These are phyloP conservation scores for Plasmodium sp. DNA, from an alignment of 169 alveolate genomes.

Conservation along the genomic window DNA sequence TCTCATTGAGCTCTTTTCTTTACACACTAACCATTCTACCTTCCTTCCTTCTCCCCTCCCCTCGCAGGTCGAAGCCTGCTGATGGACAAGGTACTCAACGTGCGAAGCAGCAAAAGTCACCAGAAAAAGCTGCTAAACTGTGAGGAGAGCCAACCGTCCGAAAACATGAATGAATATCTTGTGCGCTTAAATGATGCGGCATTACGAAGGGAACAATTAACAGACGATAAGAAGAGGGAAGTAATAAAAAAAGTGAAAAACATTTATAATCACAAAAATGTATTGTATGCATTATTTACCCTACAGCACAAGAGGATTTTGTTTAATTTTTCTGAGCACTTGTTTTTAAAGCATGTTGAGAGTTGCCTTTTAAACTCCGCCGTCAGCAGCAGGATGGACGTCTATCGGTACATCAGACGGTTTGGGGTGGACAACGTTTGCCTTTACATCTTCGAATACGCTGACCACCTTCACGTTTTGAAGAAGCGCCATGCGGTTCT, in stretches of 20 bases:
- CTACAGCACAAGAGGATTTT: slow-evolving; percentile 29
- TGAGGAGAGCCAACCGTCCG: background rate
- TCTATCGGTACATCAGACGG: slow-evolving; percentile 23
- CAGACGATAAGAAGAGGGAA: background rate
- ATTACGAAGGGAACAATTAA: background rate
- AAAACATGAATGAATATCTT: slow-evolving; percentile 10
- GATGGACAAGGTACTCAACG: slow-evolving; percentile 24
- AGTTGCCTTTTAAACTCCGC: slow-evolving; percentile 18
- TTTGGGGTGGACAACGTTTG: slow-evolving; percentile 31
- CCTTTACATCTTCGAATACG: slow-evolving; percentile 21
- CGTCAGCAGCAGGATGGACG: slow-evolving; percentile 9
- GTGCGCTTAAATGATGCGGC: background rate
- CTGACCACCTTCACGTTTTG: slow-evolving; percentile 9
- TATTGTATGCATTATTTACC: slow-evolving; percentile 40
- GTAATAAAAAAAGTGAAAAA: background rate
- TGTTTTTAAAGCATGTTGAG: slow-evolving; percentile 21
- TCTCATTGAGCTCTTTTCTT: background rate
- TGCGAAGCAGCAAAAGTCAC: slow-evolving; percentile 24
- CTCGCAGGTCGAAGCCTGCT: slow-evolving; percentile 1
- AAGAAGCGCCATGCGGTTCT: slow-evolving; percentile 17
- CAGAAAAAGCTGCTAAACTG: background rate
- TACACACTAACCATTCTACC: background rate
- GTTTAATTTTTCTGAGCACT: slow-evolving; percentile 16
- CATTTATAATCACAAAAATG: slow-evolving; percentile 36
- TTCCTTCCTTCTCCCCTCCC: background rate